Evolutionary conservation across 2,329 filamentous ascomycete genomes (phyloP).

Genomic region (Penicillium sp.): DNA sequence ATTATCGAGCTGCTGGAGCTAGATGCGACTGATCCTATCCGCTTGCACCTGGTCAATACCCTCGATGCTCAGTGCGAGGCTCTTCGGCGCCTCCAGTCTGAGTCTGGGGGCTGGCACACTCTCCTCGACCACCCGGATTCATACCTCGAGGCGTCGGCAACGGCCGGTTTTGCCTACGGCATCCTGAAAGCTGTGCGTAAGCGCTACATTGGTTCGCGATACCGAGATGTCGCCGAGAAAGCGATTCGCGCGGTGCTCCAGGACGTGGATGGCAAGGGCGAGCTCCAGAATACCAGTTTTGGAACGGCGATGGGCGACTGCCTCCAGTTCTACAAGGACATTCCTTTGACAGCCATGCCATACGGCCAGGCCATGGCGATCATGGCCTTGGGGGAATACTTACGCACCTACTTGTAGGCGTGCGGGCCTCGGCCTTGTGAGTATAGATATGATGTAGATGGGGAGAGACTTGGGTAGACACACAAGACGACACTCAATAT

Average conservation of each 20-base stretch:
- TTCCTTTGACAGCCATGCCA: conserved; percentile 74
- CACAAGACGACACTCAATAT: too few relatives aligned
- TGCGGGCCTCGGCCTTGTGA: too few relatives aligned
- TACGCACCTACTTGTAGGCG: conserved; percentile 56
- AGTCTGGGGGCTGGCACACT: conserved; percentile 69
- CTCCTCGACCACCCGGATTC: conserved; percentile 69
- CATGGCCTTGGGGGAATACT: conserved; percentile 72
- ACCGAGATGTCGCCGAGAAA: conserved; percentile 60
- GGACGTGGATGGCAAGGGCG: conserved; percentile 65
- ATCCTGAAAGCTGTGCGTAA: conserved; percentile 71
- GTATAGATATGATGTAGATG: too few relatives aligned
- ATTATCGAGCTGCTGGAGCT: conserved; percentile 71
- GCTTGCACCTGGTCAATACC: conserved; percentile 51
- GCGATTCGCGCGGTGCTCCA: conserved; percentile 66
- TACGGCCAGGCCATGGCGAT: conserved; percentile 84
- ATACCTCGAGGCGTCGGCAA: conserved; percentile 73
- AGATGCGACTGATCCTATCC: conserved; percentile 57
- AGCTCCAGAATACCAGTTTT: conserved; percentile 71
- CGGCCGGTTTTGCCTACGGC: conserved; percentile 76
- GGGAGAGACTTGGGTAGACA: too few relatives aligned
- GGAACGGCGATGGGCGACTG: conserved; percentile 73
- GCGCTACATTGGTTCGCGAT: conserved; percentile 64
- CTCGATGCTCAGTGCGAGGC: conserved; percentile 68
- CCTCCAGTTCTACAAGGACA: conserved; percentile 74
- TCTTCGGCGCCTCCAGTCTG: conserved; percentile 58